Percentiles rank a stretch among this genome's conserved stretches.
These are phyloP conservation scores for Xylariaceae sp. DNA, from an alignment of 2,329 filamentous ascomycete genomes.

Conservation along the genomic window DNA sequence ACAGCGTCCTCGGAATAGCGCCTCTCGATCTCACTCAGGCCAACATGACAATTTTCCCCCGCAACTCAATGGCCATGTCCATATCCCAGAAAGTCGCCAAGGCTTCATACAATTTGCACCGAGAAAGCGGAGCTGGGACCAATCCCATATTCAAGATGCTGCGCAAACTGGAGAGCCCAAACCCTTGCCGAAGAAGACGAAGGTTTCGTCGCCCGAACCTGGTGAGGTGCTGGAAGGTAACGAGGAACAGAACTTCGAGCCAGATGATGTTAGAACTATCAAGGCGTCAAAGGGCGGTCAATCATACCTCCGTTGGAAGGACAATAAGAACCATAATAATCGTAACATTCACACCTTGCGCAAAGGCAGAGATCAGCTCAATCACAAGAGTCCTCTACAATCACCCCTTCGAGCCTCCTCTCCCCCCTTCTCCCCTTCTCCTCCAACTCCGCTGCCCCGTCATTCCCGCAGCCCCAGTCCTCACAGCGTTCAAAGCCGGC, in stretches of 20 bases:
- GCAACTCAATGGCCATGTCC: no score
- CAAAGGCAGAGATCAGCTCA: no score
- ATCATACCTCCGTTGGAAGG: no score
- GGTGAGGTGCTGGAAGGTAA: slow-evolving; percentile 23
- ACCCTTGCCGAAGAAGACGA: slow-evolving; percentile 15
- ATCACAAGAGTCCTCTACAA: neutral
- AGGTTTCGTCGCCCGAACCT: slow-evolving; percentile 24
- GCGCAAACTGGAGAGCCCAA: slow-evolving; percentile 1
- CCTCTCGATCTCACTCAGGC: slow-evolving; percentile 1
- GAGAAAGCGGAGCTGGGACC: slow-evolving; percentile 22
- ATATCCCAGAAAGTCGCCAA: no score
- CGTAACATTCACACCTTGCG: no score
- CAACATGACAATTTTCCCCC: slow-evolving; percentile 3
- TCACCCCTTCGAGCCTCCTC: slow-evolving; percentile 2
- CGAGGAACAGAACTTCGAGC: no score
- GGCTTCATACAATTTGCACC: no score
- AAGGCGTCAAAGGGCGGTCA: no score
- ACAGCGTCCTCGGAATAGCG: slow-evolving; percentile 12
- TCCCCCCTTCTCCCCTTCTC: slow-evolving; percentile 7
- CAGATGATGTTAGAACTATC: no score
- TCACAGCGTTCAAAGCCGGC: slow-evolving; percentile 9
- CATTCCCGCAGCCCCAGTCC: slow-evolving; percentile 5
- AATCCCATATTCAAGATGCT: slow-evolving; percentile 1
- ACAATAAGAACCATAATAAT: no score
- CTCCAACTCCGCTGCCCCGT: slow-evolving; percentile 4